Evolutionary conservation across 306 rosid genomes (phyloP).

Genomic region (Trifolium repens): DNA sequence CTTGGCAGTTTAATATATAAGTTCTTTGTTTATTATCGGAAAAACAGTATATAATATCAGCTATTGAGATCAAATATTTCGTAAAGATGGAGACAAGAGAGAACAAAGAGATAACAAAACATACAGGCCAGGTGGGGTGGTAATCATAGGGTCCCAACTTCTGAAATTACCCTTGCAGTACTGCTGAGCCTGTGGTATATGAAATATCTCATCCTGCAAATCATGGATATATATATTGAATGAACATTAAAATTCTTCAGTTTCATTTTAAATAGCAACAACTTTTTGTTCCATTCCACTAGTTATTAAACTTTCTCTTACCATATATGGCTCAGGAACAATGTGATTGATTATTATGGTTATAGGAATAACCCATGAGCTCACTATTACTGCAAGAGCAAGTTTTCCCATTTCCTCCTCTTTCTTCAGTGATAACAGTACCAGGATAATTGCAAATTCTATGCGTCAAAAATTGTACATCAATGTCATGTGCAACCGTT

Average conservation of each 20-base stretch:
- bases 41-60: conserved; percentile 12
- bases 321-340: conserved; percentile 88
- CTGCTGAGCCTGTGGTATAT: conserved; percentile 77
- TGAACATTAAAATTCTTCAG: conserved; percentile 16
- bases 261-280: conserved; percentile 16
- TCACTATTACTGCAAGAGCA: conserved; percentile 70
- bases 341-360: conserved; percentile 63
- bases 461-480: conserved; percentile 10
- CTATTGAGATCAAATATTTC: conserved; percentile 2
- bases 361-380: conserved; percentile 78
- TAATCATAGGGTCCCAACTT: conserved; percentile 98
- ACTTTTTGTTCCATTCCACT: background rate
- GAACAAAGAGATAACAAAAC: conserved; percentile 39
- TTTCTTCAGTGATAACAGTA: conserved; percentile 19
- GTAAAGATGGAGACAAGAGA: background rate
- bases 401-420: conserved; percentile 65
- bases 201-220: conserved; percentile 96
- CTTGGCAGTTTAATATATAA: background rate
- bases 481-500: conserved; percentile 13
- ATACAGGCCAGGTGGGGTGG: conserved; percentile 97
- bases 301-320: conserved; percentile 35
- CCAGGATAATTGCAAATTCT: conserved; percentile 14
- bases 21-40: background rate
- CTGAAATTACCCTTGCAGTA: conserved; percentile 82
- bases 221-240: conserved; percentile 1